These are phyloP conservation scores for Cutaneotrichosporon sp. DNA, from an alignment of 1,284 basidiomycete species.

Conservation along the genomic window DNA sequence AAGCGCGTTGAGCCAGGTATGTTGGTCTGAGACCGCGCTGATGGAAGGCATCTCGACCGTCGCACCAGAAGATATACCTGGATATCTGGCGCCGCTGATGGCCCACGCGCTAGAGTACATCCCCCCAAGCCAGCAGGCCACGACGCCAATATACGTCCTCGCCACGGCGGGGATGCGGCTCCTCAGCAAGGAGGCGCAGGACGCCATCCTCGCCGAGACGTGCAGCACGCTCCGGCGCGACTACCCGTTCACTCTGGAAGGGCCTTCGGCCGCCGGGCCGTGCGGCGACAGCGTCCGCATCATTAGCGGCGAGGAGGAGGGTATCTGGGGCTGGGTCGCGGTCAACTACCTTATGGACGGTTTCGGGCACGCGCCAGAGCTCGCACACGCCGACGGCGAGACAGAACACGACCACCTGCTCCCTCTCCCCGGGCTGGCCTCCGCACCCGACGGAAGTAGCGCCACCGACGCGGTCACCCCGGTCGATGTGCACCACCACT, in stretches of 20 bases:
- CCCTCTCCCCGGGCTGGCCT: conserved; percentile 42
- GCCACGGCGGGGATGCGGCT: conserved; percentile 98
- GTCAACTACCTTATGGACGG: conserved; percentile 99
- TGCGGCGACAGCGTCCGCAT: conserved; percentile 90
- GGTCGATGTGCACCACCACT: conserved; percentile 52
- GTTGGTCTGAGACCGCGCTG: conserved; percentile 38
- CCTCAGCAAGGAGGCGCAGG: conserved; percentile 68
- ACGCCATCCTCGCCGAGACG: conserved; percentile 69
- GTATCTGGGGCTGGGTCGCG: conserved; percentile 97
- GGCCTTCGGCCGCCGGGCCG: conserved; percentile 64
- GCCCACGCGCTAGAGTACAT: conserved; percentile 79
- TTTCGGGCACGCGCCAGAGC: conserved; percentile 63
- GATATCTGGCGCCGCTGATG: conserved; percentile 80
- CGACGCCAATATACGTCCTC: conserved; percentile 89
- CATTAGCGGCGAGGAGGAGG: conserved; percentile 97
- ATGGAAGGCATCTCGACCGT: conserved; percentile 78
- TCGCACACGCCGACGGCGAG: conserved; percentile 7
- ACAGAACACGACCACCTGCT: conserved; percentile 41
- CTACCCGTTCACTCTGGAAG: conserved; percentile 58
- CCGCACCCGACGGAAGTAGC: conserved; percentile 24
- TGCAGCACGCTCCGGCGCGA: conserved; percentile 74
- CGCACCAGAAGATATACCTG: conserved; percentile 67
- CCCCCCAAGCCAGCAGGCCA: conserved; percentile 75
- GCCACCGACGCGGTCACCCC: conserved; percentile 39
- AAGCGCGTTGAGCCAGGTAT: conserved; percentile 89